These are phyloP conservation scores for Alternaria triticimaculans DNA, from an alignment of 2,329 filamentous ascomycete genomes.

Conservation along the genomic window DNA sequence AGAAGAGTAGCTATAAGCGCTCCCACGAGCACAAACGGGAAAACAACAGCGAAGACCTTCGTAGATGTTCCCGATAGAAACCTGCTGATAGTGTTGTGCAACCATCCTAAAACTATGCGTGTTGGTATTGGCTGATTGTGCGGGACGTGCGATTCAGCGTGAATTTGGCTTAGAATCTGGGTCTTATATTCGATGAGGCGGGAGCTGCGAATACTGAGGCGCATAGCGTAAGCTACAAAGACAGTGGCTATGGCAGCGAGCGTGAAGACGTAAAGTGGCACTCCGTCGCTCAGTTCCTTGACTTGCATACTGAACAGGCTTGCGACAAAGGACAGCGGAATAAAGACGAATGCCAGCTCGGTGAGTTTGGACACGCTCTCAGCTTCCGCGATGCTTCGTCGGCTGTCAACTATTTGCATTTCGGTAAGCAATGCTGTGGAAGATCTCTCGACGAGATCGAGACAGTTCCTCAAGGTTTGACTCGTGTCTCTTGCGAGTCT, in stretches of 20 bases:
- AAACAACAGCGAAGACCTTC: not conserved
- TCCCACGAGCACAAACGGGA: not conserved
- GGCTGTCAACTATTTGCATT: conserved; percentile 38
- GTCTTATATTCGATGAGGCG: not conserved
- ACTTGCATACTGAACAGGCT: conserved; percentile 41
- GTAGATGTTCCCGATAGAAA: not conserved
- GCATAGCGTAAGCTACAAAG: not conserved
- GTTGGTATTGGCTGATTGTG: not conserved
- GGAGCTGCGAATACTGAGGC: not conserved
- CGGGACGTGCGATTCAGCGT: not conserved
- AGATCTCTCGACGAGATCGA: not conserved
- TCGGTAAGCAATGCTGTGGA: conserved; percentile 46
- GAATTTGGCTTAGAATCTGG: not conserved
- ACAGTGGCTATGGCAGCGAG: not conserved
- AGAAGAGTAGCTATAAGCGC: not conserved
- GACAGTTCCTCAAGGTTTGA: not conserved
- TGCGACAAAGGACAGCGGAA: conserved; percentile 38
- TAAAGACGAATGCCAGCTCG: conserved; percentile 43
- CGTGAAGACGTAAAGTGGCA: conserved; percentile 16
- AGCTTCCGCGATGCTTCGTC: conserved; percentile 38
- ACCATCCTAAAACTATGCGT: not conserved
- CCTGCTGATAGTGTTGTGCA: not conserved
- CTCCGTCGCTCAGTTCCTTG: conserved; percentile 24
- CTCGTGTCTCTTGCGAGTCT: not conserved
- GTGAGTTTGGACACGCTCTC: conserved; percentile 41